Base-by-base conservation (phyloP, 192 early-diverging fungal species). In the Linnemannia hyalina region DNA sequence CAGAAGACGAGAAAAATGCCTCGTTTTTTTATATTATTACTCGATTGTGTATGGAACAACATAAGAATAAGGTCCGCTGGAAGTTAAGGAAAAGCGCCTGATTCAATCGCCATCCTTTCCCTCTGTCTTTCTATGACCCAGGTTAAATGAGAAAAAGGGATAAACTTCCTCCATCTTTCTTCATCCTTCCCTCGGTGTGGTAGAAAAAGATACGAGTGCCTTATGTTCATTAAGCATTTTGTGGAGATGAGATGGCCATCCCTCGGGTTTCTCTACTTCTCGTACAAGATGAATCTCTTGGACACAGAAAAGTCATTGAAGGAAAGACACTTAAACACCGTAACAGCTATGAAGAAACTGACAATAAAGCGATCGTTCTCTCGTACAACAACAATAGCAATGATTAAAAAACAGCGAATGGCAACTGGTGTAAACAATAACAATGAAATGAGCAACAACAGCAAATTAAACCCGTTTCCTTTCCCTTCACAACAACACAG, bases 141-240 rank as follows among this genome's bases (percentile, higher is more conserved):
- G 60, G 60, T 65, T 1, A 65, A 32, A 6, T 9, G 9, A 65
- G 29, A 32, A 63, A 63, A 63, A 26, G 60, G 60, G 60, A 65
- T 65, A 65, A 65, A 65, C 60, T 9, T 65, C 55, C 10, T 57
- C 7, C 20, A n/a, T n/a, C 22, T 26, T 23, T 32, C 55, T 26
- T n/a, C 10, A n/a, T 57, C 16, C 22, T 10, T 26, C 60, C 9
- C 60, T 32, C 29, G 29, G 60, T 4, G 49, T 20, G 5, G 49
- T 22, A 26, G 6, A 57, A 13, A 65, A 29, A 9, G 60, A 32
- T 32, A 9, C 29, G 26, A 32, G 4, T 65, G 60, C 60, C 60
- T 52, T 32, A 65, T 65, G 60, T 65, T 15, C 60, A 65, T 65
- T 65, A 65, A 65, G 60, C 60, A 65, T 65, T 65, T 13, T 65